These are phyloP conservation scores for Miamiensis avidus DNA, from an alignment of 169 alveolate species.

Conservation along the genomic window DNA sequence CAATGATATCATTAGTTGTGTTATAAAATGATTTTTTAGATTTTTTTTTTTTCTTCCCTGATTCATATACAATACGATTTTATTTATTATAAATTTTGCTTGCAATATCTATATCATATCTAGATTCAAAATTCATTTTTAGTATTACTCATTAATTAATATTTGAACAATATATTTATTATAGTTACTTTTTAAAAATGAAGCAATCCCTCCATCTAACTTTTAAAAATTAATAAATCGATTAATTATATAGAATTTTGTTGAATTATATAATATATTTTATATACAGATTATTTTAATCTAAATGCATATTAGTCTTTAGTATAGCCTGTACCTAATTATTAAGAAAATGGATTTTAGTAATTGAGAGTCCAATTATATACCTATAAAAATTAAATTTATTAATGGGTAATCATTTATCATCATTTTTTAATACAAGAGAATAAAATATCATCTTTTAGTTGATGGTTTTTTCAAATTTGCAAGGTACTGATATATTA, in stretches of 20 bases:
- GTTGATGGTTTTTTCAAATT: not conserved
- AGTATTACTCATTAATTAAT: too few relatives aligned
- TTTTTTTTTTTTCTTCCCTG: too few relatives aligned
- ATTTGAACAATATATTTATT: too few relatives aligned
- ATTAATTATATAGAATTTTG: too few relatives aligned
- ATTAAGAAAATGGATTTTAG: not conserved
- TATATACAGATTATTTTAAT: too few relatives aligned
- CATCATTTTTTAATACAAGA: not conserved
- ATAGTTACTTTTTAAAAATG: not conserved
- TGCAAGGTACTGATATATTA: not conserved
- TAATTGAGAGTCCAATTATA: not conserved
- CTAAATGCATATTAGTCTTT: not conserved
- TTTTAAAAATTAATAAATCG: too few relatives aligned
- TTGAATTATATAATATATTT: too few relatives aligned
- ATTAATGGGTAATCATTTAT: not conserved
- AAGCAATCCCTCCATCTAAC: not conserved
- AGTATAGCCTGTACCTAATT: not conserved
- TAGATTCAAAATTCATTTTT: too few relatives aligned
- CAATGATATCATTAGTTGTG: not conserved
- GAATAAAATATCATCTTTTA: not conserved
- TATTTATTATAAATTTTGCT: too few relatives aligned
- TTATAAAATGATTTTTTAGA: not conserved
- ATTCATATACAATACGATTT: too few relatives aligned
- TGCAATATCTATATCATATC: too few relatives aligned
- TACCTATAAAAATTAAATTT: not conserved